Base-by-base conservation (phyloP, 2,329 filamentous ascomycete genomes). In the Pyricularia pennisetigena region DNA sequence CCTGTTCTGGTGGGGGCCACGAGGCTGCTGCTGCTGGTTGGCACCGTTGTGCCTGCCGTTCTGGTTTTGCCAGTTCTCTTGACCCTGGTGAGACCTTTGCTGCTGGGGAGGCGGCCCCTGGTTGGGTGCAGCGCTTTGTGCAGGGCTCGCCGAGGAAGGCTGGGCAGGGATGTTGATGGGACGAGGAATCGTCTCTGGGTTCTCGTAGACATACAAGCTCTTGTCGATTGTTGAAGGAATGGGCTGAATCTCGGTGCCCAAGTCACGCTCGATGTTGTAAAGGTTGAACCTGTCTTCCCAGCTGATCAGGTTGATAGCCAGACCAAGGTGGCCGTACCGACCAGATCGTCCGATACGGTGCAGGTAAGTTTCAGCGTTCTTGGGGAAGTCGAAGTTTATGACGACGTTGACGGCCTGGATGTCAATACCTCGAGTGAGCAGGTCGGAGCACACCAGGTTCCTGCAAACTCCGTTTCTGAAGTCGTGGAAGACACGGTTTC, bases 321-420 rank as follows among this genome's bases (percentile, higher is more conserved):
- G 84, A 86, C 95, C 95, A 76, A 98, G 86, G 81, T 99, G 95
- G 72, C 95, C 95, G 77, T 97, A 99, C 72, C 95, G 92, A 73
- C 95, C 95, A 67, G 95, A 99, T 77, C 95, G 92, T 83, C 95
- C 95, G 77, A 99, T 99, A 73, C 95, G 93, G 81, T 99, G 95
- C 69, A 99, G 88, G 77, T 99, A 99, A 0, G 95, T 99, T 81
- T 99, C 95, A 20, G 95, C 96, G 75, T 99, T 99, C 83, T 99
- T 99, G 68, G 95, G 95, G 79, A 99, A 99, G 76, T 99, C 95
- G 76, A 99, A 99, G 83, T 99, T 99, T 87, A 99, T 99, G 77
- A 99, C 95, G 68, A 99, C 95, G 74, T 99, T 99, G 76, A 99
- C 95, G 68, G 95, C 95, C 80, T 99, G 95, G 72, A 99, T 99